Evolutionary conservation across 2,329 filamentous ascomycete species (phyloP).

Genomic region (Monosporascus sp.): DNA sequence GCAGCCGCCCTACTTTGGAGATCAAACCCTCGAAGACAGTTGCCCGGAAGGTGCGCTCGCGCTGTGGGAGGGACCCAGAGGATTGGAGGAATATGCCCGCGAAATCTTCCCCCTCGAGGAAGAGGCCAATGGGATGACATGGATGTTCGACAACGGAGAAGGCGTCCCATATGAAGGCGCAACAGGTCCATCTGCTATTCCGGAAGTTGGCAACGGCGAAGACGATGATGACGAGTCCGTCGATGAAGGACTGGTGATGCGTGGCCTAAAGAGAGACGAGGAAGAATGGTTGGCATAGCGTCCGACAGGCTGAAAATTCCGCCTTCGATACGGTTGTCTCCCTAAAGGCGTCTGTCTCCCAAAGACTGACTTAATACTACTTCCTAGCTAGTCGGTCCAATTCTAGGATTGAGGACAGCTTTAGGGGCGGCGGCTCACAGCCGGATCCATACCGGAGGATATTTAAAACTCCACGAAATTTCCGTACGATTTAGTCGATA

Average conservation of each 20-base stretch:
- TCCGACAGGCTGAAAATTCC: neutral
- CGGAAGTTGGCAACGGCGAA: slow-evolving; percentile 39
- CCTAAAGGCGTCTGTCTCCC: neutral
- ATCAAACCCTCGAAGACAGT: slow-evolving; percentile 49
- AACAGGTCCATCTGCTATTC: slow-evolving; percentile 34
- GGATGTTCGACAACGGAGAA: slow-evolving; percentile 68
- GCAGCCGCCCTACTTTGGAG: slow-evolving; percentile 61
- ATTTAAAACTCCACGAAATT: no score
- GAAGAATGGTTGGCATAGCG: slow-evolving; percentile 55
- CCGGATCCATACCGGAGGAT: no score
- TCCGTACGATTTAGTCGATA: no score
- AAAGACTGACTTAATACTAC: no score
- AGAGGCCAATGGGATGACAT: slow-evolving; percentile 85
- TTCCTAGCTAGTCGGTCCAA: no score
- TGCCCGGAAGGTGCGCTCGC: slow-evolving; percentile 72
- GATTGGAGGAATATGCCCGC: slow-evolving; percentile 87
- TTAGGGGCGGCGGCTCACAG: no score
- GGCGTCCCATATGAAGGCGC: slow-evolving; percentile 24
- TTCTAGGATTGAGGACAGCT: no score
- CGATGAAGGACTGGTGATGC: slow-evolving; percentile 55
- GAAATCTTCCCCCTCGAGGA: slow-evolving; percentile 95
- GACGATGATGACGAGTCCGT: slow-evolving; percentile 44
- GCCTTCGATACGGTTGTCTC: neutral
- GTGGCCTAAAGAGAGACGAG: slow-evolving; percentile 50
- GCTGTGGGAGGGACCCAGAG: slow-evolving; percentile 87